These are phyloP conservation scores for Talaromyces amestolkiae DNA, from an alignment of 2,329 filamentous ascomycete genomes.

Conservation along the genomic window DNA sequence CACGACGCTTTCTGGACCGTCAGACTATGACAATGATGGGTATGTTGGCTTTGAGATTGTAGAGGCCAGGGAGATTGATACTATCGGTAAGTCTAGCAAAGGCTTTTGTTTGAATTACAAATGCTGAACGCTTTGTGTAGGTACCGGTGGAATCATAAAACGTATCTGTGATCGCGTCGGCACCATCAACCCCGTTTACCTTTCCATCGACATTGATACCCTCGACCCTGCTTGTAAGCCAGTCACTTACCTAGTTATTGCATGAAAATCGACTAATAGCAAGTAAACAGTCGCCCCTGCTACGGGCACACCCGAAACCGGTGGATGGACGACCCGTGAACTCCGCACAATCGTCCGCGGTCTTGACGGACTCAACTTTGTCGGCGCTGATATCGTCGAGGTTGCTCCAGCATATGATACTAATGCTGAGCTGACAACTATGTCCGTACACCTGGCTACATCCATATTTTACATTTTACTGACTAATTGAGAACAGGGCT, in stretches of 20 bases:
- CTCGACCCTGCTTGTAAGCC: slow-evolving; percentile 71
- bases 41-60: slow-evolving; percentile 83
- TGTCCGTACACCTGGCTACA: slow-evolving; percentile 28
- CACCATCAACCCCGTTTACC: slow-evolving; percentile 67
- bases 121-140: slow-evolving; percentile 17
- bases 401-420: slow-evolving; percentile 63
- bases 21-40: slow-evolving; percentile 80
- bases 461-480: not conserved
- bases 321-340: slow-evolving; percentile 61
- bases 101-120: not conserved
- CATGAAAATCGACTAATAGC: not conserved
- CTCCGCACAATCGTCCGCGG: slow-evolving; percentile 59
- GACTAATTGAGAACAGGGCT: slow-evolving; percentile 28
- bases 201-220: slow-evolving; percentile 84
- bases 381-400: slow-evolving; percentile 62
- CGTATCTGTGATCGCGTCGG: slow-evolving; percentile 74
- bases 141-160: slow-evolving; percentile 71
- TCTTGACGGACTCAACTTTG: slow-evolving; percentile 56
- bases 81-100: slow-evolving; percentile 47
- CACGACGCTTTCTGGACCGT: slow-evolving; percentile 73
- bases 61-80: slow-evolving; percentile 70
- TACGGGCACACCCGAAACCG: slow-evolving; percentile 61
- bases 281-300: slow-evolving; percentile 37
- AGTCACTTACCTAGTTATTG: too few species aligned
- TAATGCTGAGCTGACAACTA: slow-evolving; percentile 56